Evolutionary conservation across 805 yeast genomes (phyloP).

Genomic region (Candida silvicultrix): DNA sequence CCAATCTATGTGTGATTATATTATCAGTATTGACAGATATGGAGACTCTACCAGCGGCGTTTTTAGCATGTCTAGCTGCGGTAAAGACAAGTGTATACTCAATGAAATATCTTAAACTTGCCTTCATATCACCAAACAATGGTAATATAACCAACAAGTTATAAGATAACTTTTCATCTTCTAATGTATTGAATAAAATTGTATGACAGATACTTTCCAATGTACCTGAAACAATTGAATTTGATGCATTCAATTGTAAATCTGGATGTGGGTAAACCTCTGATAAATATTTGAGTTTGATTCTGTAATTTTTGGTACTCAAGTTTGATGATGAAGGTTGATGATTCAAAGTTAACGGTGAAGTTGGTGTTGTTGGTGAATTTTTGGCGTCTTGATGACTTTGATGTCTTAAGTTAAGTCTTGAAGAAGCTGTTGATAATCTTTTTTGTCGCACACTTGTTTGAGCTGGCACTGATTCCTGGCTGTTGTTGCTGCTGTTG

Average conservation of each 20-base stretch:
- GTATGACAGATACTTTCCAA: slow-evolving; percentile 76
- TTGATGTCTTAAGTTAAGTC: slow-evolving; percentile 10
- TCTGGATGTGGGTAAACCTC: slow-evolving; percentile 58
- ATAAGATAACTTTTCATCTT: slow-evolving; percentile 30
- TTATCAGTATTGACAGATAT: slow-evolving; percentile 29
- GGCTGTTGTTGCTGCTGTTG: slow-evolving; percentile 3
- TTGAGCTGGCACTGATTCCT: neutral
- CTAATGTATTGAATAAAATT: slow-evolving; percentile 47
- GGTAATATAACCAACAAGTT: slow-evolving; percentile 51
- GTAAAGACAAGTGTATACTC: slow-evolving; percentile 33
- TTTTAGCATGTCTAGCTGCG: slow-evolving; percentile 20
- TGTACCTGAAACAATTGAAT: slow-evolving; percentile 46
- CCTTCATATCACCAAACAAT: slow-evolving; percentile 40
- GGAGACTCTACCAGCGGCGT: slow-evolving; percentile 1
- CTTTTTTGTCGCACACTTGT: slow-evolving; percentile 20
- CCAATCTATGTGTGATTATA: slow-evolving; percentile 43
- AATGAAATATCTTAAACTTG: slow-evolving; percentile 37
- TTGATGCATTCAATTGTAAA: slow-evolving; percentile 40
- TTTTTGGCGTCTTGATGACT: slow-evolving; percentile 1
- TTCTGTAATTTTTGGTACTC: slow-evolving; percentile 3
- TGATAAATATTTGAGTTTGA: slow-evolving; percentile 29
- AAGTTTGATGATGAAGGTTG: slow-evolving; percentile 1
- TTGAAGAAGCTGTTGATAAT: slow-evolving; percentile 18
- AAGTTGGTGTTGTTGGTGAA: slow-evolving; percentile 6
- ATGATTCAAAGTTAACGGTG: slow-evolving; percentile 5